Conservation (phyloP, 495 filamentous ascomycete genomes). For the Lasiosphaeria ovina region DNA sequence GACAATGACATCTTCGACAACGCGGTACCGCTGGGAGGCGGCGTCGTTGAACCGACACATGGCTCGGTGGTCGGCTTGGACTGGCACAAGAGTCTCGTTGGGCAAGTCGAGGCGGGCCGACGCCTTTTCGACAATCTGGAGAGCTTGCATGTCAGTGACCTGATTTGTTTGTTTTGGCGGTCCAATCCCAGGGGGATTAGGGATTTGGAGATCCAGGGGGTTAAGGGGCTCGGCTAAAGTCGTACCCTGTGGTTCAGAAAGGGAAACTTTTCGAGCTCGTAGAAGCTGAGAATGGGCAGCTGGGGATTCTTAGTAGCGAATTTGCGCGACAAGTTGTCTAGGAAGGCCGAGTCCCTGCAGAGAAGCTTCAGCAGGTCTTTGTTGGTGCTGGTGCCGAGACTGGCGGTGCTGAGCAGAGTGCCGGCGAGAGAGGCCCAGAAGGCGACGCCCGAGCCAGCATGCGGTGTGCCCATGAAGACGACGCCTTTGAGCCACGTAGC, state of each 20-base stretch:
- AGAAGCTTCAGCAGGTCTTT: not conserved
- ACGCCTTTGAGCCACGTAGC: not conserved
- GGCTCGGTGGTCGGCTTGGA: not conserved
- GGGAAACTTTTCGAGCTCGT: constrained; percentile 1
- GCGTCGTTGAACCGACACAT: constrained; percentile 1
- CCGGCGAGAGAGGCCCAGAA: not conserved
- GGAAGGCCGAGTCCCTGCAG: not conserved
- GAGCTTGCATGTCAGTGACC: not conserved
- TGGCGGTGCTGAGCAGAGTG: not conserved
- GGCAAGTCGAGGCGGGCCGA: not conserved
- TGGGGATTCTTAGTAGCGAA: not conserved
- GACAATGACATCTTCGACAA: not conserved
- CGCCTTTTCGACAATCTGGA: not conserved
- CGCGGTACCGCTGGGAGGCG: not conserved
- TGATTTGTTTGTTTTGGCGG: no score
- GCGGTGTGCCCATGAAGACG: not conserved
- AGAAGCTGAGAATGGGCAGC: not conserved
- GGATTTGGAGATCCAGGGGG: not conserved
- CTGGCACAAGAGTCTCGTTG: not conserved
- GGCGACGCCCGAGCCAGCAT: not conserved
- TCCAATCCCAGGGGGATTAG: no score
- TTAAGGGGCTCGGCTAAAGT: not conserved
- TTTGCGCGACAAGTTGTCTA: not conserved
- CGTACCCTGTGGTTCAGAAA: constrained; percentile 1
- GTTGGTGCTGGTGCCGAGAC: not conserved